Conservation (phyloP, 2,329 filamentous ascomycete species). For the Aurifilum marmelostoma region DNA sequence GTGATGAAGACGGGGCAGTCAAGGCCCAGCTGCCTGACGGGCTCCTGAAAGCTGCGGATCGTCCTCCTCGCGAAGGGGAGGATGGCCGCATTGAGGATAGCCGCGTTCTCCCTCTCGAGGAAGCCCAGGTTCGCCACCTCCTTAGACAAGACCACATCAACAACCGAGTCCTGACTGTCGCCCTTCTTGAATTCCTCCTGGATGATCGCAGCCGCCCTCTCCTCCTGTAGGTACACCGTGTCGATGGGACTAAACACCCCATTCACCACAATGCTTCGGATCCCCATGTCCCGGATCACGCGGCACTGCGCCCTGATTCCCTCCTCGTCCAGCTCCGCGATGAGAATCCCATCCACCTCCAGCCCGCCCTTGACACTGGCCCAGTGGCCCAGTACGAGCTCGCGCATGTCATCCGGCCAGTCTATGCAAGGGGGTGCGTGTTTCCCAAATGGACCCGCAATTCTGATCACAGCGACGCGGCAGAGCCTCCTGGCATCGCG, state of each 20-base stretch:
- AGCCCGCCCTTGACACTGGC: conserved; percentile 53
- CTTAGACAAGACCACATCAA: conserved; percentile 38
- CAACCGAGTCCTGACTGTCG: conserved; percentile 30
- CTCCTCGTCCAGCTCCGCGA: conserved; percentile 47
- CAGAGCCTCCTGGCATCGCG: conserved; percentile 33
- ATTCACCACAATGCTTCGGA: conserved; percentile 54
- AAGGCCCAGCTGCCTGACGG: conserved; percentile 46
- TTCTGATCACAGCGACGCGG: conserved; percentile 39
- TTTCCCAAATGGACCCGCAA: conserved; percentile 36
- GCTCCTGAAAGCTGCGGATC: conserved; percentile 48
- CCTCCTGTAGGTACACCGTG: conserved; percentile 54
- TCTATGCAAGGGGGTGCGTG: conserved; percentile 48
- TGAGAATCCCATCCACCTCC: conserved; percentile 54
- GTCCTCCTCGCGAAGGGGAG: conserved; percentile 50
- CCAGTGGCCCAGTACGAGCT: conserved; percentile 31
- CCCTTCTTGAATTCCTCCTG: conserved; percentile 42
- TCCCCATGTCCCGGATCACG: conserved; percentile 38
- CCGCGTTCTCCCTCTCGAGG: conserved; percentile 56
- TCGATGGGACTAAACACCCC: conserved; percentile 64
- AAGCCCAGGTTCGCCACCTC: conserved; percentile 44
- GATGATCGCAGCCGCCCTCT: conserved; percentile 51
- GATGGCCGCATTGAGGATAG: conserved; percentile 57
- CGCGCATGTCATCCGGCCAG: conserved; percentile 45
- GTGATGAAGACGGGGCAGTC: conserved; percentile 50
- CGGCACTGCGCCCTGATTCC: conserved; percentile 46